Conservation (phyloP, 1,284 basidiomycete species). For the Lignosus rhinocerotis region DNA sequence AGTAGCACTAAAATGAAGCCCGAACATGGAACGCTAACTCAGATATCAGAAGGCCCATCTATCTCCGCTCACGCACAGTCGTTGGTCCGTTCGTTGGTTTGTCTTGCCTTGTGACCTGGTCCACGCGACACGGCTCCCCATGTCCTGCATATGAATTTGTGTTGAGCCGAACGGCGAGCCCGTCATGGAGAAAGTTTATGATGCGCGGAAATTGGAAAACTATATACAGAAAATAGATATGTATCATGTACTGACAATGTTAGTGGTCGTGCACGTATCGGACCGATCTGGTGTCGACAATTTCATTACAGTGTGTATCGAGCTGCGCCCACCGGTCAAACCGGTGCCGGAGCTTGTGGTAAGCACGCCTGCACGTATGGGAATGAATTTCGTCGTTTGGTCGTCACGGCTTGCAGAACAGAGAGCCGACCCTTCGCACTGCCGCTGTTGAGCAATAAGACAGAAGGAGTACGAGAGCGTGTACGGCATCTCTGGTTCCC, state of each 20-base stretch:
- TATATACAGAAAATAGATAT: not conserved
- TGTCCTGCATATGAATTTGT: too few species aligned
- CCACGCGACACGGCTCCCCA: not conserved
- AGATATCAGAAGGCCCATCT: conserved; percentile 1
- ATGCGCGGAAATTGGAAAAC: not conserved
- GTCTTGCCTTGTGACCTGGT: not conserved
- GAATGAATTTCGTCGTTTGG: too few species aligned
- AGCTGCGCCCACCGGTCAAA: too few species aligned
- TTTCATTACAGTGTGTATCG: too few species aligned
- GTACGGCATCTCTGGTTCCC: conserved; percentile 6
- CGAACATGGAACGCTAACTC: not conserved
- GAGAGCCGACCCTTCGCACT: too few species aligned
- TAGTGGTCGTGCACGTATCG: too few species aligned
- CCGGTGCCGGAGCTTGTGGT: too few species aligned
- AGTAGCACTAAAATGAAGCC: not conserved
- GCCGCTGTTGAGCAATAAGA: too few species aligned
- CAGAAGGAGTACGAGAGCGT: not conserved
- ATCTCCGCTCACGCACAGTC: not conserved
- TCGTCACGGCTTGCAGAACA: not conserved
- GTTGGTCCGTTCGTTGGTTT: not conserved
- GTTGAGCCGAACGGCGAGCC: not conserved
- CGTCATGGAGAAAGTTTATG: too few species aligned
- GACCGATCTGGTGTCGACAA: too few species aligned
- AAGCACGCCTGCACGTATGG: too few species aligned
- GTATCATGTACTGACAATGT: too few species aligned